A percentile compares a stretch with the other conserved stretches of the same genome.
Conservation (phyloP, 108 stramenopile genomes). For the Discostella stelligeroides region DNA sequence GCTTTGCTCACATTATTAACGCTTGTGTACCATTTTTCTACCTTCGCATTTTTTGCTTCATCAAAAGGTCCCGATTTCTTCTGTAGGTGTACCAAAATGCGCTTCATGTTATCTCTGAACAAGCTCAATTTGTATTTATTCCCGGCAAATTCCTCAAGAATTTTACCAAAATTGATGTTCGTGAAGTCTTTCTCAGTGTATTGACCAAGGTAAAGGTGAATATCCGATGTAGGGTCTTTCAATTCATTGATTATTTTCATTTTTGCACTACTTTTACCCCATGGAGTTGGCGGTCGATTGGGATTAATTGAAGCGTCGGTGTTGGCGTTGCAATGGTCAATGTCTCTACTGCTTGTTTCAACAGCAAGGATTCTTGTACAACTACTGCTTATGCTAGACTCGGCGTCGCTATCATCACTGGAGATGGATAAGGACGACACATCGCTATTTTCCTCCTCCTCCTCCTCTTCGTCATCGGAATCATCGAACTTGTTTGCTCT, state of each 20-base stretch:
- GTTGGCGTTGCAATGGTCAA: too few relatives aligned
- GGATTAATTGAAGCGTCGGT: too few relatives aligned
- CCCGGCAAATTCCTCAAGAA: not conserved
- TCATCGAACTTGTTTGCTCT: too few relatives aligned
- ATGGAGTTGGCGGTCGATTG: not conserved
- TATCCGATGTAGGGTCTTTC: not conserved
- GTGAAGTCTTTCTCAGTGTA: not conserved
- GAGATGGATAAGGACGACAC: too few relatives aligned
- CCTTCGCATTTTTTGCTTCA: not conserved
- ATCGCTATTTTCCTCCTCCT: too few relatives aligned
- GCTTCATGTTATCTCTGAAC: constrained; percentile 4
- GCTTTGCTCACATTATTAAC: constrained; percentile 12
- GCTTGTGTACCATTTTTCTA: constrained; percentile 9
- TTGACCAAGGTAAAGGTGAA: not conserved
- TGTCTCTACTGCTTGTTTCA: too few relatives aligned
- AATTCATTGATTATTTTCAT: not conserved
- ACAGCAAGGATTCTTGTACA: too few relatives aligned
- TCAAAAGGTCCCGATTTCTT: constrained; percentile 1
- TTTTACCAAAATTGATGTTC: not conserved
- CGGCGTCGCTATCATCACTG: too few relatives aligned
- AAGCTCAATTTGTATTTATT: not conserved
- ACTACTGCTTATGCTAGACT: too few relatives aligned
- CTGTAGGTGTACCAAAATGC: not conserved
- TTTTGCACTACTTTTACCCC: not conserved
- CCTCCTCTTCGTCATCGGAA: too few relatives aligned